Percentiles rank a stretch among this genome's conserved stretches.
phyloP scores from a whole-genome alignment of 768 basidiomycete genomes.

The Tephrocybe sp. region DNA sequence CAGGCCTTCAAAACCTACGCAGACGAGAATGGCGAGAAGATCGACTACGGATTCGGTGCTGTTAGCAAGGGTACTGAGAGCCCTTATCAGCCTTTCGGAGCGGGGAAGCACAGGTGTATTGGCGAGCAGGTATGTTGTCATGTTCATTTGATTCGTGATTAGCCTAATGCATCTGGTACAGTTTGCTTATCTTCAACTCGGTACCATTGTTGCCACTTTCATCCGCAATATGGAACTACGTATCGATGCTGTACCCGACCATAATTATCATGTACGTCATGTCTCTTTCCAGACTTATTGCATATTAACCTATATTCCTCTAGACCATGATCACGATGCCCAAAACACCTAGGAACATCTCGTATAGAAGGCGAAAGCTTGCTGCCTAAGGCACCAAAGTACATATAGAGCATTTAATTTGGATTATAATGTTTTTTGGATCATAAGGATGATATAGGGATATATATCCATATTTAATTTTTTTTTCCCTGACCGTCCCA shows the following conservation, averaged over 20 bases:
- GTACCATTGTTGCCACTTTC: conserved; percentile 77
- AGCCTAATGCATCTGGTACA: conserved; percentile 25
- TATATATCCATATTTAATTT: conserved; percentile 12
- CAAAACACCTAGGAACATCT: conserved; percentile 61
- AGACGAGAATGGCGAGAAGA: conserved; percentile 80
- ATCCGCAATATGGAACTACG: conserved; percentile 76
- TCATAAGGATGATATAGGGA: not conserved
- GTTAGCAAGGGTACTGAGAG: conserved; percentile 96
- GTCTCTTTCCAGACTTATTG: not conserved
- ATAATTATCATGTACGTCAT: conserved; percentile 85
- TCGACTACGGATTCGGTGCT: conserved; percentile 95
- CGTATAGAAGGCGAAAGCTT: conserved; percentile 65
- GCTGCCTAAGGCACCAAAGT: conserved; percentile 46
- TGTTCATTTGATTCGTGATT: not conserved
- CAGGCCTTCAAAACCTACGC: conserved; percentile 74
- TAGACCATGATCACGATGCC: conserved; percentile 97
- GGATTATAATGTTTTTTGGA: conserved; percentile 2
- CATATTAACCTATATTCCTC: not conserved
- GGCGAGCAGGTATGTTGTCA: conserved; percentile 69
- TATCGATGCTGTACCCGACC: conserved; percentile 71
- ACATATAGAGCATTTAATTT: not conserved
- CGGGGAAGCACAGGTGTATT: conserved; percentile 93
- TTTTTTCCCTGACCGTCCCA: not conserved
- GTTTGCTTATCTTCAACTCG: conserved; percentile 95
- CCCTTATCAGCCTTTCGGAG: conserved; percentile 97